A percentile compares a stretch with the other conserved stretches of the same genome.
These are phyloP conservation scores for Mucor piriformis DNA, from an alignment of 371 early-diverging fungal species.

Conservation along the genomic window DNA sequence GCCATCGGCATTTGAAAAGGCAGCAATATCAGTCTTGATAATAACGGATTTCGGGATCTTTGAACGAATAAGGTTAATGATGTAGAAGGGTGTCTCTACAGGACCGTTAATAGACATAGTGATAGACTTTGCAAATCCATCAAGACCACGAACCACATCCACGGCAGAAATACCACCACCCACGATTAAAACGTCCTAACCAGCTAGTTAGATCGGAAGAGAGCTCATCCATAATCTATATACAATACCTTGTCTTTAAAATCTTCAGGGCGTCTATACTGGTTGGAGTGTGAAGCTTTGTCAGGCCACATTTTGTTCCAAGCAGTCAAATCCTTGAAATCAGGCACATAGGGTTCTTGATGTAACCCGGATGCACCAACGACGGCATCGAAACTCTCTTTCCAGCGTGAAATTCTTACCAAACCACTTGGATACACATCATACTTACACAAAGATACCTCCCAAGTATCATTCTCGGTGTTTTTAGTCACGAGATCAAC, in stretches of 20 bases:
- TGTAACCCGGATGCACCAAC: slow-evolving; percentile 38
- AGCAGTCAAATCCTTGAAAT: slow-evolving; percentile 28
- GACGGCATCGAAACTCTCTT: slow-evolving; percentile 47
- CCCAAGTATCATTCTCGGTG: slow-evolving; percentile 23
- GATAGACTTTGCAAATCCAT: slow-evolving; percentile 29
- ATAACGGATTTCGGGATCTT: slow-evolving; percentile 21
- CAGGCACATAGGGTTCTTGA: slow-evolving; percentile 41
- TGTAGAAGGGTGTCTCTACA: slow-evolving; percentile 9
- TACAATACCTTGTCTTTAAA: slow-evolving; percentile 40
- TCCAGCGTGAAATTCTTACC: slow-evolving; percentile 21
- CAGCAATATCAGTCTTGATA: slow-evolving; percentile 22
- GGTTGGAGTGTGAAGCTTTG: slow-evolving; percentile 35
- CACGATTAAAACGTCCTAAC: slow-evolving; percentile 45
- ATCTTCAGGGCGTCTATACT: slow-evolving; percentile 37
- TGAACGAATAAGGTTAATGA: slow-evolving; percentile 26
- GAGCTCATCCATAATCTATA: no score
- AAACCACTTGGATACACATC: slow-evolving; percentile 16
- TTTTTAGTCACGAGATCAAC: slow-evolving; percentile 20
- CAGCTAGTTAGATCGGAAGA: no score
- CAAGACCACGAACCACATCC: slow-evolving; percentile 36
- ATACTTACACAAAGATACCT: slow-evolving; percentile 21
- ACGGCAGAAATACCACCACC: slow-evolving; percentile 43
- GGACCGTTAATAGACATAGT: slow-evolving; percentile 34
- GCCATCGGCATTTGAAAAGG: slow-evolving; percentile 32
- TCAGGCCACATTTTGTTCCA: slow-evolving; percentile 34